These are phyloP conservation scores for Ophiostoma sp. DNA, from an alignment of 2,329 filamentous ascomycete genomes.

Conservation along the genomic window DNA sequence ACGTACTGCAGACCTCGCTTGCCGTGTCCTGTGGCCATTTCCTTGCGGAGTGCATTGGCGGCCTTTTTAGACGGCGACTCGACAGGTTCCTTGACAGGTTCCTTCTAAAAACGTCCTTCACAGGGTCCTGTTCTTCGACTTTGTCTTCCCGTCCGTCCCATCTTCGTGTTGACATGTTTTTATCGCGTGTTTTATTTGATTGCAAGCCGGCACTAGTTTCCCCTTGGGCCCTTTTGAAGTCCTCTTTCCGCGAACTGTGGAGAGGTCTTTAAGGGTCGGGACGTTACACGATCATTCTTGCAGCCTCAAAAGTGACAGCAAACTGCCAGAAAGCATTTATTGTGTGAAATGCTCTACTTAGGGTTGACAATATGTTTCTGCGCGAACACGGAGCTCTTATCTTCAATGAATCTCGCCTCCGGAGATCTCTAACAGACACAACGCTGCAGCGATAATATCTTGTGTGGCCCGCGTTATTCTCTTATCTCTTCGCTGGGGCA, in stretches of 20 bases:
- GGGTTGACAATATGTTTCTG: neutral
- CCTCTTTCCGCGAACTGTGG: neutral
- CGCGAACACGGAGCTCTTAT: neutral
- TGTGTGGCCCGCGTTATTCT: too few relatives aligned
- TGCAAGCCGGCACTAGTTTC: neutral
- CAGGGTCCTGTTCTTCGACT: neutral
- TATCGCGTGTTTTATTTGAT: neutral
- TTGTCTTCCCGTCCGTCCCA: neutral
- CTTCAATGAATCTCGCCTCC: neutral
- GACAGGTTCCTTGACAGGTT: neutral
- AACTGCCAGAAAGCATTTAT: neutral
- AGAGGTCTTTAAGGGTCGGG: neutral
- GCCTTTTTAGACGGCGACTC: neutral
- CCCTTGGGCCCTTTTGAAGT: neutral
- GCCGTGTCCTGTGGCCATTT: neutral
- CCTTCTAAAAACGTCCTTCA: neutral
- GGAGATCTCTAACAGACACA: neutral
- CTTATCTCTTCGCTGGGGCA: conserved; percentile 5
- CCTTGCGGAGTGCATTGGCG: conserved; percentile 14
- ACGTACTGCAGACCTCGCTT: neutral
- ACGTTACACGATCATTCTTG: neutral
- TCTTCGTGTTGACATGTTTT: neutral
- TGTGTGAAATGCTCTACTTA: neutral
- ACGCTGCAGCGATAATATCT: neutral
- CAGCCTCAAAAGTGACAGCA: neutral